These are phyloP conservation scores for Zizania latifolia DNA, from an alignment of 176 grass and related monocot genomes.

Conservation along the genomic window DNA sequence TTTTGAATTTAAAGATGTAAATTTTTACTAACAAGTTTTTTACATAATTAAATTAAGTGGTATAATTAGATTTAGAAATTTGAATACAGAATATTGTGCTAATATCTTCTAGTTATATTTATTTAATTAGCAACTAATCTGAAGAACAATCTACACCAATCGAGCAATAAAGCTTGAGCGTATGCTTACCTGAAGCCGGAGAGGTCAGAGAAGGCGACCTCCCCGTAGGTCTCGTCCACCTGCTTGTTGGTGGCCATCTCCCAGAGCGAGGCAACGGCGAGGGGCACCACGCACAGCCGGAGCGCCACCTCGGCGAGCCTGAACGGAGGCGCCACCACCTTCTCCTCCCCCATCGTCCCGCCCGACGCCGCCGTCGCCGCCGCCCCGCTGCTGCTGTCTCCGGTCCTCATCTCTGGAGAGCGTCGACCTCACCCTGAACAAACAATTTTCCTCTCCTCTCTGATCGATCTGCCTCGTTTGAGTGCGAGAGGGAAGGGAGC, in stretches of 20 bases:
- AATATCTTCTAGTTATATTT: too few species aligned
- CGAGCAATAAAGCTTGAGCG: not conserved
- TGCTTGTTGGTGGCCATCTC: constrained; percentile 73
- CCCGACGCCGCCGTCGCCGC: not conserved
- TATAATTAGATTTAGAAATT: too few species aligned
- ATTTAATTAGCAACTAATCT: not conserved
- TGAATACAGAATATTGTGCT: too few species aligned
- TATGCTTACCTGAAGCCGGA: constrained; percentile 86
- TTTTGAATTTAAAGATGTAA: too few species aligned
- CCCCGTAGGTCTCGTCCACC: constrained; percentile 65
- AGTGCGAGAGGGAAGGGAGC: too few species aligned
- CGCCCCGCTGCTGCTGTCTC: not conserved
- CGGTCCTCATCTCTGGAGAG: not conserved
- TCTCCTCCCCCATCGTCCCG: too few species aligned
- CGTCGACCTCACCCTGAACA: too few species aligned
- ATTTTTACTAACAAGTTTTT: too few species aligned
- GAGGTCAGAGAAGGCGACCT: constrained; percentile 60
- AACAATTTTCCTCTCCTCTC: too few species aligned
- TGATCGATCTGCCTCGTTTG: too few species aligned
- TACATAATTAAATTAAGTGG: too few species aligned
- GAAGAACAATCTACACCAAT: not conserved
- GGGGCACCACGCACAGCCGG: constrained; percentile 60
- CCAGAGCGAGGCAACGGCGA: constrained; percentile 54
- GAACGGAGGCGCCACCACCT: constrained; percentile 6
- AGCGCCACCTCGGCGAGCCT: constrained; percentile 51